Base-by-base conservation (phyloP, 176 grass and related monocot species). In the Oryza rufipogon region DNA sequence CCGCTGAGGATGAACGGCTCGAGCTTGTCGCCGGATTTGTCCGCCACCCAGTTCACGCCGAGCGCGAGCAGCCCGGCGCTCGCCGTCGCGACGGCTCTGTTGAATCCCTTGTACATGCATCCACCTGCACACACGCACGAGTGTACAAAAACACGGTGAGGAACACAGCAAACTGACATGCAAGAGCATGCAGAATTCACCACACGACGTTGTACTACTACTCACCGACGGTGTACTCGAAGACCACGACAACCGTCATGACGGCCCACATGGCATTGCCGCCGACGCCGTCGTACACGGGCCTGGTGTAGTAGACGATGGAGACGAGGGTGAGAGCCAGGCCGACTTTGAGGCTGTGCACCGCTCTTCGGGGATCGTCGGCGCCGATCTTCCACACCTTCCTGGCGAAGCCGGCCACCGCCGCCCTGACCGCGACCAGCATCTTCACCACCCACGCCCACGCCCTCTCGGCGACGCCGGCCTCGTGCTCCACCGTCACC, bases 201-300 rank as follows among this genome's bases (percentile, higher is more conserved):
- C 54, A n/a, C 54, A 58, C 17, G 17, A 19, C 19, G 15, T 4
- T 44, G 42, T 44, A 9, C 7, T 44, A 10, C 6, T 52, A 83
- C 92, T 81, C 78, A 98, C 96, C 96, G 0, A 98, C 96, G 17
- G 96, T 93, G 19, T 90, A 97, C 30, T 97, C 94, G 71, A 97
- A 97, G 68, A 97, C 20, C 1, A 97, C 91, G 67, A 91, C 91
- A 25, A 93, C 86, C 1, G 88, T 93, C 83, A 88, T 85, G 22
- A 93, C 32, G 66, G 90, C 93, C 93, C 91, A 92, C 88, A 93
- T 91, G 76, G 90, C 77, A 65, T 80, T 64, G 5, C 85, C 88
- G 0, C 86, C 91, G 32, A 95, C 85, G 5, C 91, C 88, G 5
- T 93, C 73, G 47, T 90, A 95, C 5, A 93, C 49, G 2, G 93